Base-by-base conservation (phyloP, 2,329 filamentous ascomycete species). In the Hawksworthiomyces lignivorus region DNA sequence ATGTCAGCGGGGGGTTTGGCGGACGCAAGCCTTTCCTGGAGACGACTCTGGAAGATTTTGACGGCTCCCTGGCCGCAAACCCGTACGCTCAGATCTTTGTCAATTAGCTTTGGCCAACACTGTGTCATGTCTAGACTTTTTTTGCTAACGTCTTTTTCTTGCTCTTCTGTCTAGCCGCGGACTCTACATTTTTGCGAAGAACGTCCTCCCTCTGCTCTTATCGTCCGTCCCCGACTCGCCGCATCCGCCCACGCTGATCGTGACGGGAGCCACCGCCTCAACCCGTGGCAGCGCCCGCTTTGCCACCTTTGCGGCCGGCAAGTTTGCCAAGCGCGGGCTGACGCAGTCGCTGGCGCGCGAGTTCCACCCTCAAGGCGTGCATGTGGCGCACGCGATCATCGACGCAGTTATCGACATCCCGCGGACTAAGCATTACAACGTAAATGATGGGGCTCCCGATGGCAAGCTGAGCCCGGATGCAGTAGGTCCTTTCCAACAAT, bases 401-500 rank as follows among this genome's bases (percentile, higher is more conserved):
- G 88, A 95, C 56, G 88, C 87, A 0, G 73, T 86, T 2, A 94
- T 95, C 59, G 84, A 94, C 59, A 88, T 84, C 41, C 84, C 84
- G 1, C 68, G 75, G 48, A 84, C 80, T 1, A 82, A 80, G 58
- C 72, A 70, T 0, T 57, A 52, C 33, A 56, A 52, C 20, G 56
- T 61, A 14, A 72, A 77, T 52, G 55, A 62, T 9, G 67, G 69
- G 5, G 64, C 58, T 5, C 62, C 67, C 31, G 72, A 75, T 52
- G 64, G 71, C 11, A 90, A 89, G 67, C 77, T 94, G 46, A 79
- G 66, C 48, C 73, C 87, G 8, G 82, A 86, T 49, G 83, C 82
- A 51, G 84, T 87, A 61, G 68, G 82, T 70, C 10, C 20, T 10
- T 22, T 8, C 22, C 9, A 19, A 29, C n/a, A n/a, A n/a, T 38